phyloP scores from a whole-genome alignment of 2,329 filamentous ascomycete species.

The Hypoxylon sp. region DNA sequence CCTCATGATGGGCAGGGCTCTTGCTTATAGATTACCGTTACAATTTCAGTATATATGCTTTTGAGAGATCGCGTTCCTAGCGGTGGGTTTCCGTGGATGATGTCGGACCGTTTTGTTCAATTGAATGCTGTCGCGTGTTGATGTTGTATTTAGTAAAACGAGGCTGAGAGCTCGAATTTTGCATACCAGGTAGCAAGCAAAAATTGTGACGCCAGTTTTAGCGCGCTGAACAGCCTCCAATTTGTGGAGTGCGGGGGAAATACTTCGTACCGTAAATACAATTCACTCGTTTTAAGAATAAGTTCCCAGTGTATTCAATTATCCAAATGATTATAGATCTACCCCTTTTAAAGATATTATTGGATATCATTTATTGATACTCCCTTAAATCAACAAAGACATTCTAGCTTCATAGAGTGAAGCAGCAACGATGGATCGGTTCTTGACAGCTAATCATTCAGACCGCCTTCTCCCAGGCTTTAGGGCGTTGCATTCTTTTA shows the following conservation, averaged over 20 bases:
- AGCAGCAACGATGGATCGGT: background rate
- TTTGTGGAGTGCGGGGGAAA: slow-evolving; percentile 30
- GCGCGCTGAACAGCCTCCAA: slow-evolving; percentile 1
- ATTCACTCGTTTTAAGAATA: background rate
- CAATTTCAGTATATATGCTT: slow-evolving; percentile 1
- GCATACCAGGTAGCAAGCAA: background rate
- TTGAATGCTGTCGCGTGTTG: slow-evolving; percentile 35
- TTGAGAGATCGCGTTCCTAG: background rate
- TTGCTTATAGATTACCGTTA: slow-evolving; percentile 37
- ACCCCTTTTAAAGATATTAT: background rate
- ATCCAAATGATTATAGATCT: background rate
- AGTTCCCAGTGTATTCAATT: background rate
- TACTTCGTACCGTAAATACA: slow-evolving; percentile 4
- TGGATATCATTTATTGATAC: background rate
- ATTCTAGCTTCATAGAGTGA: background rate
- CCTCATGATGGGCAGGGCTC: slow-evolving; percentile 75
- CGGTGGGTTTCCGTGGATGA: background rate
- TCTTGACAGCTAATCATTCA: background rate
- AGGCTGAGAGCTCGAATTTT: slow-evolving; percentile 21
- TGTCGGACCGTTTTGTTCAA: slow-evolving; percentile 3
- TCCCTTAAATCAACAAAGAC: background rate
- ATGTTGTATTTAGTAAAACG: slow-evolving; percentile 5
- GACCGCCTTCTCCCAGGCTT: background rate
- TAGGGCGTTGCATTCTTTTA: background rate
- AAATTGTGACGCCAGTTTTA: slow-evolving; percentile 33